phyloP scores from a whole-genome alignment of 306 rosid genomes.

The Benincasa hispida region DNA sequence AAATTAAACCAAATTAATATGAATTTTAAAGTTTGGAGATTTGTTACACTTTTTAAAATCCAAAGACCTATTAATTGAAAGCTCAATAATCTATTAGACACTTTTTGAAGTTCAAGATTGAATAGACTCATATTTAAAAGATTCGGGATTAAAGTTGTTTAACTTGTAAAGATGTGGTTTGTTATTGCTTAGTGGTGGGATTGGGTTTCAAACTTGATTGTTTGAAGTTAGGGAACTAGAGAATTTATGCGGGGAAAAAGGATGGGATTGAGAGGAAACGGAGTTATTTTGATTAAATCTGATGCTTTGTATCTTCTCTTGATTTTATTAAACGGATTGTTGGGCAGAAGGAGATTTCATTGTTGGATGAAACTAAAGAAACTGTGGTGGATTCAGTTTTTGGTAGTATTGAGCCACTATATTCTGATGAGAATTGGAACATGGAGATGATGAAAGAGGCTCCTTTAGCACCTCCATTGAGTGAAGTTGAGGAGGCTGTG shows the following conservation, averaged over 20 bases:
- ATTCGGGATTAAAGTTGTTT: neutral
- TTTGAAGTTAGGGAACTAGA: neutral
- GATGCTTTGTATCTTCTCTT: neutral
- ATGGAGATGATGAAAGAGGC: conserved; percentile 14
- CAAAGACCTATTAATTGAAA: no score
- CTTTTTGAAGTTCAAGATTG: neutral
- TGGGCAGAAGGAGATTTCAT: conserved; percentile 6
- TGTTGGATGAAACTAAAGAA: conserved; percentile 23
- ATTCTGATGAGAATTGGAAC: conserved; percentile 22
- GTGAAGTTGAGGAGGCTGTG: conserved; percentile 9
- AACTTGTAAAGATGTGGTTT: neutral
- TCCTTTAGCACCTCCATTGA: conserved; percentile 24
- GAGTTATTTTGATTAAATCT: neutral
- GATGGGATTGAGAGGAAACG: neutral
- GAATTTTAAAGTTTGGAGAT: neutral
- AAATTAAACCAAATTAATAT: no score
- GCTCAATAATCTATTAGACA: no score
- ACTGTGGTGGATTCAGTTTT: conserved; percentile 24
- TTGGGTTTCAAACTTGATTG: neutral
- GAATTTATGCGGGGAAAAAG: neutral
- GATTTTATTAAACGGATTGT: neutral
- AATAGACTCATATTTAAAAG: neutral
- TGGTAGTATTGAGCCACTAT: conserved; percentile 12
- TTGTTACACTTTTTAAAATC: neutral
- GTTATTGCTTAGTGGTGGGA: neutral